Percentiles rank a stretch among this genome's conserved stretches.
Evolutionary conservation across 2,329 filamentous ascomycete species (phyloP).

Genomic region (Aspergillus ruber): DNA sequence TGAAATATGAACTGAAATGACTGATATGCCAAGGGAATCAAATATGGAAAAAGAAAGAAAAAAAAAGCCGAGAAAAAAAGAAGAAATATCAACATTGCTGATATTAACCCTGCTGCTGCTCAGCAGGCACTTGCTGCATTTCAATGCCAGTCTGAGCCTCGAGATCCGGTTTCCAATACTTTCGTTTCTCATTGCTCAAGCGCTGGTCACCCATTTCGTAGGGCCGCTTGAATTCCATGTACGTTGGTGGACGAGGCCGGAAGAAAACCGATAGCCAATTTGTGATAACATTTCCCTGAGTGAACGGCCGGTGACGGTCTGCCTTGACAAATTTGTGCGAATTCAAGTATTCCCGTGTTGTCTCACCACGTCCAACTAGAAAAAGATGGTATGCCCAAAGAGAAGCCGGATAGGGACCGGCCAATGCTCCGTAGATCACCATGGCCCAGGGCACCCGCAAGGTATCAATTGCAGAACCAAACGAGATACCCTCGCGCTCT

Average conservation of each 20-base stretch:
- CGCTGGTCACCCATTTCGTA: slow-evolving; percentile 81
- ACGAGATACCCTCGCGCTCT: slow-evolving; percentile 57
- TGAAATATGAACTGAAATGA: neutral
- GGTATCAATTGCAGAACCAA: slow-evolving; percentile 60
- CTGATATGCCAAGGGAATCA: neutral
- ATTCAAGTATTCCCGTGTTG: slow-evolving; percentile 91
- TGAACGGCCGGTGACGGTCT: slow-evolving; percentile 87
- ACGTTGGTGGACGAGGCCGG: slow-evolving; percentile 78
- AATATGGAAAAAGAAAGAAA: too few relatives aligned
- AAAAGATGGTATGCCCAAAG: slow-evolving; percentile 87
- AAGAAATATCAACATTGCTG: neutral
- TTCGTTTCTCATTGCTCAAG: slow-evolving; percentile 57
- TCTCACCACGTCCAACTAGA: slow-evolving; percentile 84
- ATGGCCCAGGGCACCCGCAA: slow-evolving; percentile 82
- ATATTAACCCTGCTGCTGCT: slow-evolving; percentile 14
- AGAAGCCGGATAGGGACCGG: slow-evolving; percentile 71
- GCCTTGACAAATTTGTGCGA: slow-evolving; percentile 90
- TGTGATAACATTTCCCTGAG: slow-evolving; percentile 63
- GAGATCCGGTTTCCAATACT: slow-evolving; percentile 43
- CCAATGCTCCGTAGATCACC: slow-evolving; percentile 73
- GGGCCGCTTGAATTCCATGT: slow-evolving; percentile 74
- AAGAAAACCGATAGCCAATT: slow-evolving; percentile 80
- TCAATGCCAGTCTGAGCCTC: slow-evolving; percentile 58
- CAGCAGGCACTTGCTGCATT: slow-evolving; percentile 57
- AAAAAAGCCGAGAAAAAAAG: neutral